phyloP scores from a whole-genome alignment of 2,329 filamentous ascomycete species.

The Ramularia collo-cygni region DNA sequence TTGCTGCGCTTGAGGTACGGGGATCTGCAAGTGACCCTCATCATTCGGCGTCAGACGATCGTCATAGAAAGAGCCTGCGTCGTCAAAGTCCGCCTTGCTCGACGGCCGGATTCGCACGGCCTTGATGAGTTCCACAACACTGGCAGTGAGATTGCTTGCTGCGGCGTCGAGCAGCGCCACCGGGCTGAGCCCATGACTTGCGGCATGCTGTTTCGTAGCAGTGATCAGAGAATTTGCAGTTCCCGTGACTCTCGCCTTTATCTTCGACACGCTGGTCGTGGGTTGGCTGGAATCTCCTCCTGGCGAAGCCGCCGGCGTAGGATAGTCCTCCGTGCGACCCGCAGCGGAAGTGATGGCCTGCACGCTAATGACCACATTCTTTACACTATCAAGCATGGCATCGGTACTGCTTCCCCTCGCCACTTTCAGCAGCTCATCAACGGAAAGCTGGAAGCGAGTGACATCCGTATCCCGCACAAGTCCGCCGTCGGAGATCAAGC shows the following conservation, averaged over 20 bases:
- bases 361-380: constrained; percentile 73
- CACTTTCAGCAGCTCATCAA: constrained; percentile 79
- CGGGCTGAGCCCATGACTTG: constrained; percentile 75
- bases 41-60: constrained; percentile 9
- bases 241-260: constrained; percentile 78
- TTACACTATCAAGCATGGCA: constrained; percentile 77
- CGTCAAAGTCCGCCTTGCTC: constrained; percentile 19
- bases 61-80: constrained; percentile 21
- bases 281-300: constrained; percentile 4
- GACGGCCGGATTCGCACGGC: constrained; percentile 67
- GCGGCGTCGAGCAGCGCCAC: constrained; percentile 92
- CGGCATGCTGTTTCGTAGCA: constrained; percentile 83
- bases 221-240: constrained; percentile 96
- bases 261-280: constrained; percentile 37
- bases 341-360: constrained; percentile 76
- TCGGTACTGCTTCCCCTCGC: constrained; percentile 69
- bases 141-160: constrained; percentile 78
- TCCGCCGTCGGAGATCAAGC: constrained; percentile 55
- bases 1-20: constrained; percentile 7
- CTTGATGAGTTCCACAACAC: constrained; percentile 78
- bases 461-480: constrained; percentile 86
- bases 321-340: constrained; percentile 33
- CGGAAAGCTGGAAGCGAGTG: constrained; percentile 88
- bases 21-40: constrained; percentile 9
- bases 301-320: constrained; percentile 26